Conservation (phyloP, 2,329 filamentous ascomycete species). For the Diaporthe nobilis region DNA sequence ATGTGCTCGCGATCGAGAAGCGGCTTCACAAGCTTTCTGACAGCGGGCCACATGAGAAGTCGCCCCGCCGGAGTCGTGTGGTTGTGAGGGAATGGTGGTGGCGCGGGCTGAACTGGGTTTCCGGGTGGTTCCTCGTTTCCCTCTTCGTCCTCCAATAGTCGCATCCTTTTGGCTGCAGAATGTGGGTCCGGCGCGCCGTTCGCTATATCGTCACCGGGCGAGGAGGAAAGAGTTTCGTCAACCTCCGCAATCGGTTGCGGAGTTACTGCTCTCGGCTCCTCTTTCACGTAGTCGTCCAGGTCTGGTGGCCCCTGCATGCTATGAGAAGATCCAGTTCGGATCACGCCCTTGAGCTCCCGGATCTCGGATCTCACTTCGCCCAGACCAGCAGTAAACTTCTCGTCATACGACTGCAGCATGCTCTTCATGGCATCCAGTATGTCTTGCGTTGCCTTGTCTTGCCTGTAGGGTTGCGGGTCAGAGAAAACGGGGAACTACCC, state of each 20-base stretch:
- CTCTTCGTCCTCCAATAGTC: conserved; percentile 51
- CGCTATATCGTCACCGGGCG: conserved; percentile 27
- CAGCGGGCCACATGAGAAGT: conserved; percentile 80
- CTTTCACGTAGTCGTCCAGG: not conserved
- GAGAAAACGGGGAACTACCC: conserved; percentile 1
- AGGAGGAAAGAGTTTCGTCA: conserved; percentile 34
- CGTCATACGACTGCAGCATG: conserved; percentile 50
- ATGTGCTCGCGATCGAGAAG: conserved; percentile 65
- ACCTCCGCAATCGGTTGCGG: conserved; percentile 23
- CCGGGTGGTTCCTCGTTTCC: conserved; percentile 47
- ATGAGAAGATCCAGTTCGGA: conserved; percentile 29
- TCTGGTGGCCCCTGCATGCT: conserved; percentile 19
- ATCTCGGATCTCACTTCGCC: conserved; percentile 48
- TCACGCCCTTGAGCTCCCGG: conserved; percentile 41
- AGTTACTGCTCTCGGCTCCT: conserved; percentile 25
- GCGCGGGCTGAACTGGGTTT: conserved; percentile 65
- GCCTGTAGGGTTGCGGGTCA: conserved; percentile 51
- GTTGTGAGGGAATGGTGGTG: conserved; percentile 82
- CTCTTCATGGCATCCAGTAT: conserved; percentile 69
- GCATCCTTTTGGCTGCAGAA: conserved; percentile 49
- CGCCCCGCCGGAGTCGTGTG: conserved; percentile 93
- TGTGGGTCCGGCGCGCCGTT: conserved; percentile 38
- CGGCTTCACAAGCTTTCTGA: conserved; percentile 72
- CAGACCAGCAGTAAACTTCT: conserved; percentile 51
- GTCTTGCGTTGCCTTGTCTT: conserved; percentile 73